These are phyloP conservation scores for Aspergillus biplanus DNA, from an alignment of 495 filamentous ascomycete species.

Conservation along the genomic window DNA sequence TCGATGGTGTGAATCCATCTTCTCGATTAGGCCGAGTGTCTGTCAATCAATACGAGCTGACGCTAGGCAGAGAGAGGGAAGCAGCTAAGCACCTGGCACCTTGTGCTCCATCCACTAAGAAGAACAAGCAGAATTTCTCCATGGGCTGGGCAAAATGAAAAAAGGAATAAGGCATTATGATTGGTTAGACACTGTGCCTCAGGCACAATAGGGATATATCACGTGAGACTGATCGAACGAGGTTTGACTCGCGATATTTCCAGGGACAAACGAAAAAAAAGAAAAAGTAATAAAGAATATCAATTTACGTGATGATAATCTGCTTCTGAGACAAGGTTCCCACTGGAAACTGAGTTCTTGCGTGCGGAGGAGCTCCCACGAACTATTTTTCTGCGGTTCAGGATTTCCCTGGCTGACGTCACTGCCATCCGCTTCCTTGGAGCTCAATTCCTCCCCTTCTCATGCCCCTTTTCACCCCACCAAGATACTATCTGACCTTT, in stretches of 20 bases:
- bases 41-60: neutral
- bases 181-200: constrained; percentile 4
- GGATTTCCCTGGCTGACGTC: too few species aligned
- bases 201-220: neutral
- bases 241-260: neutral
- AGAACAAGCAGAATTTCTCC: neutral
- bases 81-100: neutral
- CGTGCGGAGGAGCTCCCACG: too few species aligned
- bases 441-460: too few species aligned
- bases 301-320: too few species aligned
- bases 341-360: too few species aligned
- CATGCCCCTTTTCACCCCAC: too few species aligned
- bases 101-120: neutral
- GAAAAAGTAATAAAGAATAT: neutral
- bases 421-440: too few species aligned
- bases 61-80: neutral
- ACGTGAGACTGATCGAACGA: too few species aligned
- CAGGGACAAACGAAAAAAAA: too few species aligned
- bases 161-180: constrained; percentile 3
- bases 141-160: neutral
- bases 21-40: neutral
- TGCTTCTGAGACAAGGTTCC: too few species aligned
- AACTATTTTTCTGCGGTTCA: too few species aligned
- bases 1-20: neutral
- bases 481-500: too few species aligned